Evolutionary conservation across 352 stramenopile species (phyloP).

Genomic region (Albugo candida): DNA sequence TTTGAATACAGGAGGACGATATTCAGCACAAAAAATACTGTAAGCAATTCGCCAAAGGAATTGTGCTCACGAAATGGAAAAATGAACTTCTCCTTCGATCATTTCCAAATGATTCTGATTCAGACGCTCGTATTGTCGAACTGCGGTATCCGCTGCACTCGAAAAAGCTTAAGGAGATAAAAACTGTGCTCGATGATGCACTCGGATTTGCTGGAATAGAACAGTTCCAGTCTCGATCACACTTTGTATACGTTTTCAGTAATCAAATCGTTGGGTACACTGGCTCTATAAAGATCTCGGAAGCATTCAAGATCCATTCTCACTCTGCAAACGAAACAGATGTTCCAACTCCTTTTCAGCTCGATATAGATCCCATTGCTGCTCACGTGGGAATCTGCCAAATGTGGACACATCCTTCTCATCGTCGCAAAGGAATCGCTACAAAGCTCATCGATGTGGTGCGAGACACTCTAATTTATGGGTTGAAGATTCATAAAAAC

Average conservation of each 20-base stretch:
- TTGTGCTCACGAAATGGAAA: conserved; percentile 46
- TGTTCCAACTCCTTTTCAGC: too few relatives aligned
- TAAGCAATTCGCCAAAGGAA: conserved; percentile 15
- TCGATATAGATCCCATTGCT: neutral
- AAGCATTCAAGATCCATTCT: conserved; percentile 10
- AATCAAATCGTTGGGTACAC: conserved; percentile 41
- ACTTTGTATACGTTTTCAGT: conserved; percentile 39
- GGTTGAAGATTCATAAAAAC: conserved; percentile 25
- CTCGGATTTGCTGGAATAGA: conserved; percentile 31
- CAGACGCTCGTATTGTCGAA: conserved; percentile 31
- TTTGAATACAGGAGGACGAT: conserved; percentile 30
- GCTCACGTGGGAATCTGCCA: conserved; percentile 43
- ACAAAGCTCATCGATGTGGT: conserved; percentile 36
- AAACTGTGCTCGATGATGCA: conserved; percentile 42
- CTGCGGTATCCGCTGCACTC: conserved; percentile 29
- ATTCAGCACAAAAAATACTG: conserved; percentile 49
- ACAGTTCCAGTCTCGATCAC: conserved; percentile 27
- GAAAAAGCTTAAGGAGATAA: conserved; percentile 58
- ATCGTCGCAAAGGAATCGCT: conserved; percentile 27
- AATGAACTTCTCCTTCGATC: conserved; percentile 25
- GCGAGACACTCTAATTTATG: conserved; percentile 52
- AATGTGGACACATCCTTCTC: conserved; percentile 43
- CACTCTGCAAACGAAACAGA: neutral
- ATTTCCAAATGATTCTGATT: conserved; percentile 14
- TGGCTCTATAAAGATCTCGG: conserved; percentile 27